A percentile compares a stretch with the other conserved stretches of the same genome.
Conservation (phyloP, 306 rosid genomes). For the Parietaria judaica region DNA sequence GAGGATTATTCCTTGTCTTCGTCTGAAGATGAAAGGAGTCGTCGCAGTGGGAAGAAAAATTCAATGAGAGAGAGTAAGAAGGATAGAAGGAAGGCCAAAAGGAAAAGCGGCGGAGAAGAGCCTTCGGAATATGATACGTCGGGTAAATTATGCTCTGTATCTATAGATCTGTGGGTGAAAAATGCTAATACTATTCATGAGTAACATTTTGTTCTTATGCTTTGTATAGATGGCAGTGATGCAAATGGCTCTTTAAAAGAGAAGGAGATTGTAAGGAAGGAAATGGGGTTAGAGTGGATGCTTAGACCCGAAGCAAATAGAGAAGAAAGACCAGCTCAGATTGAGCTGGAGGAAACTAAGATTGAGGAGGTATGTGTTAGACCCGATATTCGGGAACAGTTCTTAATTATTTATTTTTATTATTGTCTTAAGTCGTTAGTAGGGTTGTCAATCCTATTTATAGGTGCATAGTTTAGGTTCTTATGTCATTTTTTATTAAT, state of each 20-base stretch:
- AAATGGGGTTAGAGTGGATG: conserved; percentile 95
- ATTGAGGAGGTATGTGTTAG: conserved; percentile 43
- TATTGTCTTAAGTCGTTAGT: neutral
- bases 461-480: too few relatives aligned
- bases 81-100: conserved; percentile 24
- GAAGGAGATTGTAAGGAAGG: conserved; percentile 60
- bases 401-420: neutral
- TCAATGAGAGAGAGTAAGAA: conserved; percentile 9
- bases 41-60: conserved; percentile 22
- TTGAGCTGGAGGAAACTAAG: conserved; percentile 35
- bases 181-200: neutral
- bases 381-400: too few relatives aligned
- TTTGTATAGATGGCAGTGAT: conserved; percentile 14
- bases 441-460: too few relatives aligned
- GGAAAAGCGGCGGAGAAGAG: conserved; percentile 18
- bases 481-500: too few relatives aligned
- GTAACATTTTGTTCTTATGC: neutral
- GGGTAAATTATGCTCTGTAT: conserved; percentile 12
- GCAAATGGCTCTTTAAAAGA: conserved; percentile 24
- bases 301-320: conserved; percentile 57
- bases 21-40: conserved; percentile 26
- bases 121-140: conserved; percentile 12
- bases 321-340: conserved; percentile 26
- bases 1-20: conserved; percentile 49
- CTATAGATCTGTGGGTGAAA: neutral